These are phyloP conservation scores for Echinochloa phyllopogon DNA, from an alignment of 176 grass and related monocot species.

Conservation along the genomic window DNA sequence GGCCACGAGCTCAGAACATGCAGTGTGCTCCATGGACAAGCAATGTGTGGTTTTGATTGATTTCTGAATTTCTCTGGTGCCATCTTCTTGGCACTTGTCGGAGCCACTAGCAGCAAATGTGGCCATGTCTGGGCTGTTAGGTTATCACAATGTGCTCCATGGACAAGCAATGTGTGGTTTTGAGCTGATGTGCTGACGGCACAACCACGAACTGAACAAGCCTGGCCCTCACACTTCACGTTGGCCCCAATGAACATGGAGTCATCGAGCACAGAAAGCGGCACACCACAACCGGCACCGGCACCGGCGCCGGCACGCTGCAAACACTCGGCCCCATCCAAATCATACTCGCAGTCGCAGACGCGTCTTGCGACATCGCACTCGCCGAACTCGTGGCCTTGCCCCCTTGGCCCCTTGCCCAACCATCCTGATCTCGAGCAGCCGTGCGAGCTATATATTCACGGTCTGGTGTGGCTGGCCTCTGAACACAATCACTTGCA, in stretches of 20 bases:
- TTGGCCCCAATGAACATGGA: no score
- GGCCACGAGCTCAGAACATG: conserved; percentile 48
- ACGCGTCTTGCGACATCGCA: not conserved
- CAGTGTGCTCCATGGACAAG: conserved; percentile 29
- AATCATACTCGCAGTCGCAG: no score
- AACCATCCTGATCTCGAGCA: not conserved
- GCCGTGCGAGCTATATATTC: not conserved
- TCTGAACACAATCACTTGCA: not conserved
- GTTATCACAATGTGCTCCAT: conserved; percentile 26
- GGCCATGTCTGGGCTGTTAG: no score
- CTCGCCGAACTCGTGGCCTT: not conserved
- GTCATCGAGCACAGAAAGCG: no score
- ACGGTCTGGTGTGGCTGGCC: not conserved
- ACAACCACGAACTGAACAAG: no score
- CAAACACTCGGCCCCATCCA: no score
- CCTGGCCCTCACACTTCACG: no score
- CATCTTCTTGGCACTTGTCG: conserved; percentile 11
- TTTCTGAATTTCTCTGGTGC: conserved; percentile 23
- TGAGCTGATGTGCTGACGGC: no score
- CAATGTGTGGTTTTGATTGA: conserved; percentile 18
- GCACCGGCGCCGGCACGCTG: no score
- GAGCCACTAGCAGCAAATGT: not conserved
- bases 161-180: no score
- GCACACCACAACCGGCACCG: no score
- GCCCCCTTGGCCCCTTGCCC: not conserved